A percentile compares a stretch with the other conserved stretches of the same genome.
Conservation (phyloP, 805 yeast species). For the Saturnispora gosingensis region DNA sequence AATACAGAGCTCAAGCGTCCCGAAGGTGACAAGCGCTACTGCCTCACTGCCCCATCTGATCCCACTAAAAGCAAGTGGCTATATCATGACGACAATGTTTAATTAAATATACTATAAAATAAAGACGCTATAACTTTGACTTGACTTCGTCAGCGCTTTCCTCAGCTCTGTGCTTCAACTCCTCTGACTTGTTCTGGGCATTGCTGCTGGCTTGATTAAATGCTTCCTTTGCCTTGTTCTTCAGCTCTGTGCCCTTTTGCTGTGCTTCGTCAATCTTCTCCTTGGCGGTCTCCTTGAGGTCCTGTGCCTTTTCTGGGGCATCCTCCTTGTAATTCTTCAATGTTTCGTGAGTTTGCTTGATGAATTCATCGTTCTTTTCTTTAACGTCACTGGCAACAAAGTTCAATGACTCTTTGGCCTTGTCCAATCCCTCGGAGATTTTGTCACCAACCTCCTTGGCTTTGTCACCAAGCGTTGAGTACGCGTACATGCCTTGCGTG, state of each 20-base stretch:
- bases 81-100: slow-evolving; percentile 51
- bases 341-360: not conserved
- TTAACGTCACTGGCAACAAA: not conserved
- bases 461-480: slow-evolving; percentile 9
- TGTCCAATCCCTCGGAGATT: not conserved
- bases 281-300: slow-evolving; percentile 7
- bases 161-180: not conserved
- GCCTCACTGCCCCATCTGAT: slow-evolving; percentile 43
- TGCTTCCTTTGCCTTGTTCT: not conserved
- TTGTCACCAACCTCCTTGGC: slow-evolving; percentile 8
- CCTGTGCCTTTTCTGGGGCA: slow-evolving; percentile 1
- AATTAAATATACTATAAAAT: not conserved
- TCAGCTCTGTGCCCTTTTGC: not conserved
- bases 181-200: not conserved
- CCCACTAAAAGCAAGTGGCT: slow-evolving; percentile 43
- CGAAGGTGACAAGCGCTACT: slow-evolving; percentile 44
- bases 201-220: not conserved
- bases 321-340: not conserved
- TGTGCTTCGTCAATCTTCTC: slow-evolving; percentile 1
- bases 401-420: slow-evolving; percentile 5
- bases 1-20: slow-evolving; percentile 45
- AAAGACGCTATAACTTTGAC: not conserved
- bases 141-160: not conserved
- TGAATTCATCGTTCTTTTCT: not conserved
- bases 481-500: not conserved